Percentiles rank a stretch among this genome's conserved stretches.
Evolutionary conservation across 805 yeast genomes (phyloP).

Genomic region (Ogataea allantospora): DNA sequence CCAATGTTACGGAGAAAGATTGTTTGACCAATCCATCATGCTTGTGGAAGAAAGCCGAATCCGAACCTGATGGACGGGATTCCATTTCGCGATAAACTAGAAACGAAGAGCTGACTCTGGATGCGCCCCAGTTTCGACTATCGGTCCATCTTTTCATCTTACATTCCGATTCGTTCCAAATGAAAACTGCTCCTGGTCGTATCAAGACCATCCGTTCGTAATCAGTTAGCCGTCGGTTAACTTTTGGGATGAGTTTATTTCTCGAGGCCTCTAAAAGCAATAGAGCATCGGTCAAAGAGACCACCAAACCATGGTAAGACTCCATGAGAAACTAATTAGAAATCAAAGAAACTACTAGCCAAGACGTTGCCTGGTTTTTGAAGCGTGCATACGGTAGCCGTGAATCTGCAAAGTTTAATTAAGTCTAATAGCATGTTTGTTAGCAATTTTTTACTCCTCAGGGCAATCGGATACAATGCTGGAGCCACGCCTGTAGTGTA

Average conservation of each 20-base stretch:
- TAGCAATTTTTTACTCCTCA: too few species aligned
- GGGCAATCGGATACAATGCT: too few species aligned
- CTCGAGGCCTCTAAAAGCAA: conserved; percentile 65
- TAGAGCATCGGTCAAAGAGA: conserved; percentile 60
- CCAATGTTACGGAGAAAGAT: conserved; percentile 56
- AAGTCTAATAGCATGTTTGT: too few species aligned
- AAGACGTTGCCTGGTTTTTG: too few species aligned
- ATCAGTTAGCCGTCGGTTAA: conserved; percentile 56
- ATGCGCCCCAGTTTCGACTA: conserved; percentile 71
- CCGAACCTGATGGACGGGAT: conserved; percentile 22
- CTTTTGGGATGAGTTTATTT: conserved; percentile 52
- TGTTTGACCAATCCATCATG: conserved; percentile 61
- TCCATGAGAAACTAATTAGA: conserved; percentile 49
- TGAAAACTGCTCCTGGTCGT: conserved; percentile 57
- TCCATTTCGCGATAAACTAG: conserved; percentile 64
- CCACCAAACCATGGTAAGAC: conserved; percentile 50
- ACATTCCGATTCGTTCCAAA: conserved; percentile 71
- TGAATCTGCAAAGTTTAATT: too few species aligned
- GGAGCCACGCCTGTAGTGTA: too few species aligned
- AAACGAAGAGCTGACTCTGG: conserved; percentile 64
- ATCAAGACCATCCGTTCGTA: conserved; percentile 50
- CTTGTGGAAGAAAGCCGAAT: conserved; percentile 29
- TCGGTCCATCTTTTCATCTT: conserved; percentile 81
- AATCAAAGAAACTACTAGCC: too few species aligned
- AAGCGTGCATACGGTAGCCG: too few species aligned